Evolutionary conservation across 148 eudicot genomes (phyloP).

Genomic region (Agrostemma githago): DNA sequence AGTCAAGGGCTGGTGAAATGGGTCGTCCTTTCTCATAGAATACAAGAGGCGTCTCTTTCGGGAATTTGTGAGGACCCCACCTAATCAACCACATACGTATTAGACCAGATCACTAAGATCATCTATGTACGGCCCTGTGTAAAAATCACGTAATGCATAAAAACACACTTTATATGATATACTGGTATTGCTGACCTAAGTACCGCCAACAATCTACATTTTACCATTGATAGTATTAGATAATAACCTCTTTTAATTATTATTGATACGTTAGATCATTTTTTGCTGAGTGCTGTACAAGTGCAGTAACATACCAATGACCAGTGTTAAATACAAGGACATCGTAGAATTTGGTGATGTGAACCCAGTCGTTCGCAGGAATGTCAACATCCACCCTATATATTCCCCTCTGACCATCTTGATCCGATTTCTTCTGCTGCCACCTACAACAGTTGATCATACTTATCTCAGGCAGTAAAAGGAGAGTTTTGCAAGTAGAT

Average conservation of each 20-base stretch:
- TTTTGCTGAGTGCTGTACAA: background rate
- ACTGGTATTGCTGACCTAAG: background rate
- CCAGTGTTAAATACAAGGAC: constrained; percentile 88
- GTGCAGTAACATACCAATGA: constrained; percentile 54
- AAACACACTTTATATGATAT: background rate
- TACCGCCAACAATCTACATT: too few relatives aligned
- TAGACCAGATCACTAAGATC: background rate
- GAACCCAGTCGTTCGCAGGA: constrained; percentile 84
- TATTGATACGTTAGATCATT: background rate
- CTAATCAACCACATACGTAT: constrained; percentile 27
- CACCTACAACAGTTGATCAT: constrained; percentile 44
- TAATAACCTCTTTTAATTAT: background rate
- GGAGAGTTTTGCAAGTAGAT: background rate
- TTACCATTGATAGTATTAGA: too few relatives aligned
- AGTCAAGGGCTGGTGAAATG: constrained; percentile 57
- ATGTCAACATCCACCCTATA: constrained; percentile 83
- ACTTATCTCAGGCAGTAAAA: background rate
- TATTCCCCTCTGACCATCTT: constrained; percentile 58
- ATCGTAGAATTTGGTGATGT: constrained; percentile 64
- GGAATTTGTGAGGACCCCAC: constrained; percentile 93
- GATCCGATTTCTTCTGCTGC: constrained; percentile 53
- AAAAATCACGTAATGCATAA: background rate
- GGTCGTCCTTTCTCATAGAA: constrained; percentile 63
- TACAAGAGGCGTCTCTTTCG: constrained; percentile 81
- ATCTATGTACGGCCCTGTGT: background rate